Base-by-base conservation (phyloP, 192 early-diverging fungal species). In the Mortierella claussenii region DNA sequence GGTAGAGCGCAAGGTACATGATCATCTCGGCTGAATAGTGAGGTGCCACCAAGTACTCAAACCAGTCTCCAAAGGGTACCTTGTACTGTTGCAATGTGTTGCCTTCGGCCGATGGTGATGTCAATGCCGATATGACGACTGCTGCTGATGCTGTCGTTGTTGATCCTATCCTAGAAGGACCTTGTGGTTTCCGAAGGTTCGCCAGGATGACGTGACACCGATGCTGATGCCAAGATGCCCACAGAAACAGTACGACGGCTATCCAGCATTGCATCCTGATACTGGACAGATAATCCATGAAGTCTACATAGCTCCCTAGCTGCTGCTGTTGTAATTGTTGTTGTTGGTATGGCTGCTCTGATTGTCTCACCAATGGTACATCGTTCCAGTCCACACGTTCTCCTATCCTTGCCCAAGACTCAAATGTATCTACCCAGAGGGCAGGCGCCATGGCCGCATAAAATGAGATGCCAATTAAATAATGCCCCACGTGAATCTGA, bases 1-100 rank as follows among this genome's bases (percentile, higher is more conserved):
- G 65, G 32, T 82, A 83, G 17, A 90, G 60, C 3, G 83, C 83
- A 28, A 85, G 9, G 61, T 93, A 93, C 20, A 93, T 76, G 4
- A 93, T 52, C 48, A 93, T 90, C 66, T 93, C 92, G 53, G 87
- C 86, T 18, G 89, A 81, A 55, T 89, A 93, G 76, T 93, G 92
- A 28, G 92, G 89, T 3, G 83, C 79, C 11, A 87, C 84, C 3
- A 90, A 67, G 33, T 79, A 79, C 44, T 84, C 62, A 64, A 91
- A 93, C 87, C 89, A 83, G 57, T 90, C 89, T 30, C 90, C 90
- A 40, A 68, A 73, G 1, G 92, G 90, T 21, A 93, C 80, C 43
- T 63, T 75, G 61, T 93, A 93, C 8, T 44, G n/a, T 45, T 45
- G 31, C 8, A 9, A 31, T 20, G n/a, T 12, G 6, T 64, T 58